Conservation (phyloP, 768 basidiomycete species). For the Amanita thiersii region DNA sequence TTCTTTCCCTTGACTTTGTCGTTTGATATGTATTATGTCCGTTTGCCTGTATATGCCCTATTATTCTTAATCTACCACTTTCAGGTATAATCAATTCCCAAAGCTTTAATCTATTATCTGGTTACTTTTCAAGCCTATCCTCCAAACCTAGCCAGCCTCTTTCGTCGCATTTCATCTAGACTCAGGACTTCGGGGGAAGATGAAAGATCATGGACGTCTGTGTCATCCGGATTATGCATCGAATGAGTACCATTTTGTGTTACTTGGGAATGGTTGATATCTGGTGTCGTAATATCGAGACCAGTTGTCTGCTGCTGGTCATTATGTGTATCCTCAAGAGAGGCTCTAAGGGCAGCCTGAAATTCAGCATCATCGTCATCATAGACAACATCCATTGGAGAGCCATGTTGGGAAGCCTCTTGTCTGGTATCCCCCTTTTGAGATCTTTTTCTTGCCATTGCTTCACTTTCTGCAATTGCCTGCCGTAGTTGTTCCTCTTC, state of each 20-base stretch:
- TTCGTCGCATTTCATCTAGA: slow-evolving; percentile 60
- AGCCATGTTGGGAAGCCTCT: slow-evolving; percentile 15
- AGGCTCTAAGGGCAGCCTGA: slow-evolving; percentile 82
- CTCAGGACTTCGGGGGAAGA: slow-evolving; percentile 28
- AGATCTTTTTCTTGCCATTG: slow-evolving; percentile 22
- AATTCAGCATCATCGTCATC: slow-evolving; percentile 86
- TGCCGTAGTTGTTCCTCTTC: slow-evolving; percentile 52
- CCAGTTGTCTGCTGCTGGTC: slow-evolving; percentile 27
- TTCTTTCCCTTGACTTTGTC: background rate
- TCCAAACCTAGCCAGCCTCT: slow-evolving; percentile 59
- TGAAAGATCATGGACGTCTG: slow-evolving; percentile 13
- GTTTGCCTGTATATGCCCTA: background rate
- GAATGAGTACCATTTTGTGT: background rate
- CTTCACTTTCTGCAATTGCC: slow-evolving; percentile 56
- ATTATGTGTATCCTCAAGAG: slow-evolving; percentile 55
- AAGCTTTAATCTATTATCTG: background rate
- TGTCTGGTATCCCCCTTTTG: slow-evolving; percentile 14
- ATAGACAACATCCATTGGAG: slow-evolving; percentile 22
- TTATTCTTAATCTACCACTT: no score
- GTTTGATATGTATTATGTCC: slow-evolving; percentile 1
- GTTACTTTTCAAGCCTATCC: slow-evolving; percentile 11
- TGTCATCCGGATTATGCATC: slow-evolving; percentile 29
- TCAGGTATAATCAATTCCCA: slow-evolving; percentile 3
- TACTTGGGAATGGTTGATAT: background rate
- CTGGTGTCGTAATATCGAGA: background rate